Base-by-base conservation (phyloP, 805 yeast genomes). In the Danielia oregonensis region DNA sequence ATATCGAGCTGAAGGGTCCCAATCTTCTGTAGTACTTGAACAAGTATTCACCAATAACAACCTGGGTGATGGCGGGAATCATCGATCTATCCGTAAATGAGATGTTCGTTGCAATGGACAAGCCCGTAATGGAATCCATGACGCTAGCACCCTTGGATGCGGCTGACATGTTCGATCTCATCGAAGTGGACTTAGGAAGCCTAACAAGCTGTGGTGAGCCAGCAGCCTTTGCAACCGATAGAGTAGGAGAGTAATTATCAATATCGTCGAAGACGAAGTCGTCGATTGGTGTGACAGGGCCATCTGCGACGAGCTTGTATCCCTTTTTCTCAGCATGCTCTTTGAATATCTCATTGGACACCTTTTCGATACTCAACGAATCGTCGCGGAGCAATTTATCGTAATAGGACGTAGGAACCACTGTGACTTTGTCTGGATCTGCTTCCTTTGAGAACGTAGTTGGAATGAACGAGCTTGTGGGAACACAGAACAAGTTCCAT, bases 11-110 rank as follows among this genome's bases (percentile, higher is more conserved):
- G 32, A 86, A 67, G 11, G 88, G 82, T 1, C 89, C 89, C 34
- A 83, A 61, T 41, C 79, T 78, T 39, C 93, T 78, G 56, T 82
- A 86, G 55, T 89, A 89, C 59, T 91, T 91, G 74, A 72, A 81
- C 38, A 89, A 65, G 45, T 79, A 86, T 55, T 91, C 97, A 33
- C 98, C 98, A 57, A 89, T 84, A 28, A 91, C 88, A 4, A 93
- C 85, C 60, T 91, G 97, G 0, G 97, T 84, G 36, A 91, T 76
- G 1, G 91, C 89, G 2, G 87, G 87, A 46, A 84, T 79, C 73
- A 85, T 85, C 27, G 79, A 78, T 30, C 76, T 76, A 45, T 79
- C 85, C 1, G 82, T 76, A 32, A 78, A 61, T 0, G 87, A 79
- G 6, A 79, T 80, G 51, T 74, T 70, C 0, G 88, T 81, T 36